Evolutionary conservation across 371 early-diverging fungal genomes (phyloP), one percentile per base, ranked within the genome.

Genomic region (Capillidium heterosporum): DNA sequence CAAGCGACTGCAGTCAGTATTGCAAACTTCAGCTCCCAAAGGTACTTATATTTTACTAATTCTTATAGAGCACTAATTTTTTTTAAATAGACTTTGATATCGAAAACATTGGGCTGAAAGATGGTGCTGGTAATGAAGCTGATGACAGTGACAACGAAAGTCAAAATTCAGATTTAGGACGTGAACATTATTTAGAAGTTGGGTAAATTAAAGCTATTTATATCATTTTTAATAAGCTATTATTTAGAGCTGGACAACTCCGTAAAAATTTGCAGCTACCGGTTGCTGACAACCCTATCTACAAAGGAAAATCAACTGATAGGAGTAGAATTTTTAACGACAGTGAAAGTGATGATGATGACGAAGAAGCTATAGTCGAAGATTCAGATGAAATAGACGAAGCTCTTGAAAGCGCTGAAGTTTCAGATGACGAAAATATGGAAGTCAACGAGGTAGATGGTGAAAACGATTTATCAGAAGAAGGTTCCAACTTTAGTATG

Each of bases 271-370:
- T 78, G 48, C 72, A 73, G 2, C 72, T 82, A 28, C 63, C 75
- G 10, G 67, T 84, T 24, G 13, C 51, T 57, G 78, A 81, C 53
- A 87, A 87, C 57, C 81, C 84, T 15, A 85, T 85, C 50, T 89
- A 89, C 65, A 64, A 68, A 35, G 89, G 89, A 44, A 75, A 82
- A 58, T 72, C 72, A 35, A 69, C 71, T 29, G 81, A 75, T 48
- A 76, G 83, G 57, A 78, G 78, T 60, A 74, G 68, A 27, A 65
- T 81, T 5, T 83, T 73, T 48, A 71, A 69, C 24, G 60, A 69
- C 13, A 66, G 70, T n/a, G n/a, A n/a, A n/a, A n/a, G n/a, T n/a
- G n/a, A n/a, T n/a, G n/a, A n/a, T 11, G 72, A 75, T 29, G 70
- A 70, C 11, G 69, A 67, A 10, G 69, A 69, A 23, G 57, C 61